A percentile compares a stretch with the other conserved stretches of the same genome.
phyloP scores from a whole-genome alignment of 2,329 filamentous ascomycete genomes.

The Penicillium sp. region DNA sequence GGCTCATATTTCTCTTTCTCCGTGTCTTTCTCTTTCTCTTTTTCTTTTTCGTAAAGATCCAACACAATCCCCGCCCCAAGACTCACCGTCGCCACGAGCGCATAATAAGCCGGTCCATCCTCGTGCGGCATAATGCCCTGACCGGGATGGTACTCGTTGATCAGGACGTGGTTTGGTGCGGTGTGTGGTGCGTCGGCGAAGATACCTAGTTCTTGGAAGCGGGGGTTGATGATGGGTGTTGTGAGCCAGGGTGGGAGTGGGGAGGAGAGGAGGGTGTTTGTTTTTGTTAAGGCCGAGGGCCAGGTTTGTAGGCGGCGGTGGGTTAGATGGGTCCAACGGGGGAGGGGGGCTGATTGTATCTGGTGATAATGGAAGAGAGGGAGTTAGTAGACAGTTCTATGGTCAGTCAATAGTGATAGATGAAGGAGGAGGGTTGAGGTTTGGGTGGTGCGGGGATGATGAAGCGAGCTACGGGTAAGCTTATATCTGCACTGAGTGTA shows the following conservation, averaged over 20 bases:
- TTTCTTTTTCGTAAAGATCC: slow-evolving; percentile 68
- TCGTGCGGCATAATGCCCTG: slow-evolving; percentile 98
- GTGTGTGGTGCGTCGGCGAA: slow-evolving; percentile 72
- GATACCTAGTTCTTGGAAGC: slow-evolving; percentile 55
- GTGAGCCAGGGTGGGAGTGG: slow-evolving; percentile 76
- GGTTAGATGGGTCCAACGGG: slow-evolving; percentile 85
- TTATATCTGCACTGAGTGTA: background rate
- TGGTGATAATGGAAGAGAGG: slow-evolving; percentile 14
- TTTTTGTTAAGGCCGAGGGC: slow-evolving; percentile 79
- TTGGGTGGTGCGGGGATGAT: background rate
- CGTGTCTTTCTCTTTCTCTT: background rate
- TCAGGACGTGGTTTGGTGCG: slow-evolving; percentile 84
- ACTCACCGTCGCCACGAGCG: slow-evolving; percentile 89
- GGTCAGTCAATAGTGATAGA: background rate
- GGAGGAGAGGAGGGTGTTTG: slow-evolving; percentile 74
- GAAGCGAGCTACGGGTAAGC: background rate
- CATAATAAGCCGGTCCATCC: slow-evolving; percentile 85
- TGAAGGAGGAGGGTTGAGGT: background rate
- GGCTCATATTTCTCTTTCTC: background rate
- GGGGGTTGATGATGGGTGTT: slow-evolving; percentile 68
- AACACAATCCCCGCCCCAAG: slow-evolving; percentile 78
- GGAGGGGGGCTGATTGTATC: slow-evolving; percentile 67
- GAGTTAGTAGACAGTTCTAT: background rate
- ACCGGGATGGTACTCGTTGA: slow-evolving; percentile 88
- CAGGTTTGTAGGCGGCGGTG: slow-evolving; percentile 89